Base-by-base conservation (phyloP, 2,329 filamentous ascomycete genomes). In the Zymoseptoria ardabiliae region DNA sequence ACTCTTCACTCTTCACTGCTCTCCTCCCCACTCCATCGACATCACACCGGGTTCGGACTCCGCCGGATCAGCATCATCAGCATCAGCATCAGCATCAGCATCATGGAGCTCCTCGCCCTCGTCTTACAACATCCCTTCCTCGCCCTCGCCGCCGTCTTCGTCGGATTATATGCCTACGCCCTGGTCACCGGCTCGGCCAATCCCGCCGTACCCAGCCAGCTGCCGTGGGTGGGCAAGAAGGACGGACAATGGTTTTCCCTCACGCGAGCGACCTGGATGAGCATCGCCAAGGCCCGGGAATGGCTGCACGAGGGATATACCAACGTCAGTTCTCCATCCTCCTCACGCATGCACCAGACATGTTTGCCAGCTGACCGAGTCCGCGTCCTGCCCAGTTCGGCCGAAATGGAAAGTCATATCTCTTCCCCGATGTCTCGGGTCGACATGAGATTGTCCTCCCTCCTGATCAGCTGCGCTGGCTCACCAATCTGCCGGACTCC, bases 401-500 rank as follows among this genome's bases (percentile, higher is more conserved):
- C 50, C 61, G 66, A 50, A 56, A 65, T 28, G 64, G 60, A 2
- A 65, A 65, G 52, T 61, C 64, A 3, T 67, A 66, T 51, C 58
- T 69, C 19, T 57, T 67, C 45, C 66, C 66, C 10, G 62, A 66
- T 19, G 62, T 67, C 9, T 53, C 51, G n/a, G 51, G 51, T 7
- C 20, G 51, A 53, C 8, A 23, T 28, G 51, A 53, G 22, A 58
- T 68, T 13, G 58, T 67, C 19, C 59, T 67, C 3, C 67, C 67
- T 5, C 62, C 58, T 13, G 53, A 60, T 19, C 57, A 66, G 41
- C 53, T 68, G 9, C 58, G 53, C 10, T 78, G 76, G 76, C 69
- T 79, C 52, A 64, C 77, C 19, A 73, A 76, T 28, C 73, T 78
- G 57, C 74, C 77, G 2, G 77, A 78, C 55, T 59, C 65, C 28